Percentiles rank a stretch among this genome's conserved stretches.
phyloP scores from a whole-genome alignment of 768 basidiomycete genomes.

The Naganishia vaughanmartiniae region DNA sequence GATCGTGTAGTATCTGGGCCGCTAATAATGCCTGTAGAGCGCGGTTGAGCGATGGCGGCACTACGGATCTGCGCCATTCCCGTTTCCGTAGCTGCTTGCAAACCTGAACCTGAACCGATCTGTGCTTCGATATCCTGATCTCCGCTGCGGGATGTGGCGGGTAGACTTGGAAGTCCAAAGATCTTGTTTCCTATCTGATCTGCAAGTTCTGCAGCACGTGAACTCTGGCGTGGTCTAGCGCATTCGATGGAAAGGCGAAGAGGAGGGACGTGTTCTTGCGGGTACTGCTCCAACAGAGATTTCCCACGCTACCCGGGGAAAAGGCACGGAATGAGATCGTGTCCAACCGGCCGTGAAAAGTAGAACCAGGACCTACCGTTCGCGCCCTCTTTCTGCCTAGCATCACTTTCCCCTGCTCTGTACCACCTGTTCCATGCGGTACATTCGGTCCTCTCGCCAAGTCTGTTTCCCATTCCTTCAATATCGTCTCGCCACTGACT shows the following conservation, averaged over 20 bases:
- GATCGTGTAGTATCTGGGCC: background rate
- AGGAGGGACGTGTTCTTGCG: conserved; percentile 11
- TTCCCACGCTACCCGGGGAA: conserved; percentile 1
- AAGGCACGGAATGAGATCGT: background rate
- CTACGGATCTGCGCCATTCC: conserved; percentile 7
- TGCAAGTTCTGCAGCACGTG: conserved; percentile 10
- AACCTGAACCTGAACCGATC: background rate
- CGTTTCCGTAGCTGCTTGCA: background rate
- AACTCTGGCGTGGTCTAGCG: background rate
- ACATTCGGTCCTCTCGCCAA: background rate
- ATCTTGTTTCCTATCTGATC: conserved; percentile 19
- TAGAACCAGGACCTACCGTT: background rate
- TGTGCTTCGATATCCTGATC: conserved; percentile 9
- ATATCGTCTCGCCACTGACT: background rate
- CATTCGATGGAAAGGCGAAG: conserved; percentile 15
- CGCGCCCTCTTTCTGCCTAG: background rate
- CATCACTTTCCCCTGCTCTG: background rate
- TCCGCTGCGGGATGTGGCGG: background rate
- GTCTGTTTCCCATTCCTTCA: conserved; percentile 21
- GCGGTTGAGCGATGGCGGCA: too few species aligned
- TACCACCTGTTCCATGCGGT: background rate
- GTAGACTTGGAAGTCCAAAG: background rate
- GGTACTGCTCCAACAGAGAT: conserved; percentile 12
- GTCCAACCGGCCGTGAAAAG: background rate
- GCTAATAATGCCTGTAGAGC: background rate